Conservation (phyloP, 2,329 filamentous ascomycete genomes). For the Penicillium freii region DNA sequence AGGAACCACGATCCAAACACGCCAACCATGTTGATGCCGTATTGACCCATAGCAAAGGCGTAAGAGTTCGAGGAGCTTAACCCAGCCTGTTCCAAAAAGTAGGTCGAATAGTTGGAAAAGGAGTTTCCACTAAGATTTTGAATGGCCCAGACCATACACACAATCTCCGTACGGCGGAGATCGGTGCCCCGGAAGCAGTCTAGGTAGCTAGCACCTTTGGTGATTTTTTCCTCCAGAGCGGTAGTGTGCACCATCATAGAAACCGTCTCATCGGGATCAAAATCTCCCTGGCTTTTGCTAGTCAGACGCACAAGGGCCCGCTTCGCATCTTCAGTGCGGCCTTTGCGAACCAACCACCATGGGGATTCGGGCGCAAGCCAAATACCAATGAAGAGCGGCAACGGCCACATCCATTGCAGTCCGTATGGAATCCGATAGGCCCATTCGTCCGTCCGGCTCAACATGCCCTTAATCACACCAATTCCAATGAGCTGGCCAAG, state of each 20-base stretch:
- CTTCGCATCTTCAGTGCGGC: slow-evolving; percentile 49
- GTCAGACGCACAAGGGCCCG: slow-evolving; percentile 47
- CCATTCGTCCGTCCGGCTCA: slow-evolving; percentile 49
- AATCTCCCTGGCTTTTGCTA: slow-evolving; percentile 54
- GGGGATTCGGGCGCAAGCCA: slow-evolving; percentile 52
- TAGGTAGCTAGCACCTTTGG: slow-evolving; percentile 68
- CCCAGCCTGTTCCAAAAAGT: slow-evolving; percentile 58
- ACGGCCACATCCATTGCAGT: slow-evolving; percentile 55
- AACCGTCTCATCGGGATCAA: slow-evolving; percentile 79
- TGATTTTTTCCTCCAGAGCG: slow-evolving; percentile 73
- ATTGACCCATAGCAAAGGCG: slow-evolving; percentile 58
- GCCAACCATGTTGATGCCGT: slow-evolving; percentile 71
- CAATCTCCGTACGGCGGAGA: slow-evolving; percentile 72
- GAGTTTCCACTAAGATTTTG: slow-evolving; percentile 65
- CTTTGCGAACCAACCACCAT: slow-evolving; percentile 52
- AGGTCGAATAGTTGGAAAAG: slow-evolving; percentile 64
- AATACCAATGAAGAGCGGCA: slow-evolving; percentile 50
- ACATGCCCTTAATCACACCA: slow-evolving; percentile 51
- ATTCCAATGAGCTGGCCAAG: slow-evolving; percentile 53
- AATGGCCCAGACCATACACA: slow-evolving; percentile 64
- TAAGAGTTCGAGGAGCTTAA: slow-evolving; percentile 52
- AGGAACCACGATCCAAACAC: slow-evolving; percentile 79
- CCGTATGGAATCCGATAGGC: slow-evolving; percentile 53
- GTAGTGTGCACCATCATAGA: slow-evolving; percentile 93
- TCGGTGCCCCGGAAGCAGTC: slow-evolving; percentile 84